Conservation (phyloP, 495 filamentous ascomycete genomes). For the Annulohypoxylon maeteangense region DNA sequence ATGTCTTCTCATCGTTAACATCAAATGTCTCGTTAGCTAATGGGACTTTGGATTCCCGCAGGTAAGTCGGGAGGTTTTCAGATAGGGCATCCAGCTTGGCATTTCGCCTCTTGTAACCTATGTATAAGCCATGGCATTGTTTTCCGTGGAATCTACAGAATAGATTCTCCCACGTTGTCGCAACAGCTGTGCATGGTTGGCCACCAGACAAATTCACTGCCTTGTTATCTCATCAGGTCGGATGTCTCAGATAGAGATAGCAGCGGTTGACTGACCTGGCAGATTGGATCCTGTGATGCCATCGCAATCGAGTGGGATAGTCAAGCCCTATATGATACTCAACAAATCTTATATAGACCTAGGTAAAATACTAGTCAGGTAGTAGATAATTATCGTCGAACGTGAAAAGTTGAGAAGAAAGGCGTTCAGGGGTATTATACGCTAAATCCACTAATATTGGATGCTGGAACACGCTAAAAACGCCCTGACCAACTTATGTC, state of each 20-base stretch:
- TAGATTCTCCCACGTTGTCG: constrained; percentile 56
- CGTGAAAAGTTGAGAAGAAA: constrained; percentile 5
- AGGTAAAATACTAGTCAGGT: too few species aligned
- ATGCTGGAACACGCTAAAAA: background rate
- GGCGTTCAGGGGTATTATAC: background rate
- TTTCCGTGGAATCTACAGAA: constrained; percentile 61
- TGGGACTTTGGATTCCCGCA: constrained; percentile 46
- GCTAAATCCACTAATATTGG: background rate
- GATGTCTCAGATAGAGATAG: background rate
- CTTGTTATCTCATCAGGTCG: constrained; percentile 39
- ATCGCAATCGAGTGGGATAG: background rate
- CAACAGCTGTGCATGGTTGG: constrained; percentile 47
- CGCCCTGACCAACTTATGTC: background rate
- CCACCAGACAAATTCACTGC: constrained; percentile 56
- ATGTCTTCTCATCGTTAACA: constrained; percentile 49
- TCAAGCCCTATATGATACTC: background rate
- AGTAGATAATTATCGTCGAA: background rate
- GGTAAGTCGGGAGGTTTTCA: constrained; percentile 49
- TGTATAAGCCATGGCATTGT: constrained; percentile 61
- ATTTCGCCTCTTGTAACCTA: constrained; percentile 62
- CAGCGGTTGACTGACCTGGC: constrained; percentile 31
- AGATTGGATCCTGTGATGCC: constrained; percentile 23
- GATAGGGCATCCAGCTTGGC: constrained; percentile 55
- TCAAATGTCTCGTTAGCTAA: constrained; percentile 57
- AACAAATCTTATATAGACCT: background rate